Base-by-base conservation (phyloP, 2,329 filamentous ascomycete species). In the Sclerotinia minor region DNA sequence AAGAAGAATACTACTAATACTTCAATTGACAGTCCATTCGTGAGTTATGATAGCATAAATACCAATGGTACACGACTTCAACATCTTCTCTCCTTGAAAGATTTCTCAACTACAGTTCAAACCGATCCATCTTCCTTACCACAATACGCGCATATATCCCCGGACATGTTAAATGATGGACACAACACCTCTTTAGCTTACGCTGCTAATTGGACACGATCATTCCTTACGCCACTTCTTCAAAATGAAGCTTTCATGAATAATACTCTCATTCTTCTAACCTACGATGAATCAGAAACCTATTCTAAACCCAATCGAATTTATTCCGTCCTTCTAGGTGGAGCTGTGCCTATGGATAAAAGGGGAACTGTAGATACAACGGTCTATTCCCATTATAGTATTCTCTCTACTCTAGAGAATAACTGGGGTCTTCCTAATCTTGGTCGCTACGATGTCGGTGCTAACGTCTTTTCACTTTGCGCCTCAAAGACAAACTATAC, bases 151-250 rank as follows among this genome's bases (percentile, higher is more conserved):
- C 86, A 87, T 76, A 83, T 88, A 77, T 84, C 84, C 0, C 87
- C 86, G 0, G 84, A 89, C 76, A 87, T 88, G 85, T 82, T 86
- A 58, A 85, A 86, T 70, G 87, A 90, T 73, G 89, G 87, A 19
- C 89, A 92, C 72, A 79, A 87, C 72, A 83, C 82, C 3, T 81
- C 80, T 4, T 80, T 87, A 13, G 80, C 80, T n/a, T 80, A 79
- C 58, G 83, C 84, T 3, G 81, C 83, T 1, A 75, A 78, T 3
- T 87, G 85, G 85, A 80, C 81, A 26, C 79, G 80, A 58, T 77
- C 77, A 64, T 86, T 87, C 75, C 77, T 87, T 35, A 79, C 82
- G 68, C 84, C 85, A 3, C 80, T 88, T 11, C 77, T 87, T 13
- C 75, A 77, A 29, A 80, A 85, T 72, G 75, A 77, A 19, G 79